These are phyloP conservation scores for Penicillium rolfsii DNA, from an alignment of 2,329 filamentous ascomycete species.

Conservation along the genomic window DNA sequence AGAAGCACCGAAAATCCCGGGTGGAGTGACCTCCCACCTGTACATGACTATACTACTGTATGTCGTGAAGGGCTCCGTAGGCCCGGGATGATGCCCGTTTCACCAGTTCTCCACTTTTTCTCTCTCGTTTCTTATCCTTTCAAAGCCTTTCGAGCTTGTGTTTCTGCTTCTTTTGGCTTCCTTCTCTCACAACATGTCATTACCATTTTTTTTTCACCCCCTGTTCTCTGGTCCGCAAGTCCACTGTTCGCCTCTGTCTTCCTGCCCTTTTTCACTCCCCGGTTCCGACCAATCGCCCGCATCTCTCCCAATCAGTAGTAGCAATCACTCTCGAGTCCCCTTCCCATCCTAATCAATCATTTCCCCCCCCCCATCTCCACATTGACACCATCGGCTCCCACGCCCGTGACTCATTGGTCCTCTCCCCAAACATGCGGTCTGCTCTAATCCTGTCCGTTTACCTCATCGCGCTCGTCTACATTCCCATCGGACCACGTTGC, in stretches of 20 bases:
- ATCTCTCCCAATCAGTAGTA: not conserved
- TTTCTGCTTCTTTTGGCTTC: not conserved
- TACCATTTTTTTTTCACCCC: not conserved
- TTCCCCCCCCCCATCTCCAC: not conserved
- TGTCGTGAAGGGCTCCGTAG: not conserved
- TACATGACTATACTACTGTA: not conserved
- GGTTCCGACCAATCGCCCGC: not conserved
- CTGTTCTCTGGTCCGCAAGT: not conserved
- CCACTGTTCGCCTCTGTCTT: not conserved
- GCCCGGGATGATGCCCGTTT: slow-evolving; percentile 2
- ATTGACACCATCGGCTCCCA: not conserved
- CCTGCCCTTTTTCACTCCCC: not conserved
- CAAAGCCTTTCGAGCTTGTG: not conserved
- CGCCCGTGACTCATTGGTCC: slow-evolving; percentile 12
- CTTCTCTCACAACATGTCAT: not conserved
- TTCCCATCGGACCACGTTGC: slow-evolving; percentile 3
- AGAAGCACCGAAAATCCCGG: not conserved
- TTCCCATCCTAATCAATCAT: not conserved
- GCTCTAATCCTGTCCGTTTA: slow-evolving; percentile 7
- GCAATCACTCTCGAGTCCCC: not conserved
- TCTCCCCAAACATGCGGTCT: slow-evolving; percentile 20
- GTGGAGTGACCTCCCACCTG: not conserved
- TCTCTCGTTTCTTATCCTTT: not conserved
- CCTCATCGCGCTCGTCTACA: not conserved
- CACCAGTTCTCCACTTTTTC: not conserved